phyloP scores from a whole-genome alignment of 768 basidiomycete genomes.

The Leucogyrophana mollusca region DNA sequence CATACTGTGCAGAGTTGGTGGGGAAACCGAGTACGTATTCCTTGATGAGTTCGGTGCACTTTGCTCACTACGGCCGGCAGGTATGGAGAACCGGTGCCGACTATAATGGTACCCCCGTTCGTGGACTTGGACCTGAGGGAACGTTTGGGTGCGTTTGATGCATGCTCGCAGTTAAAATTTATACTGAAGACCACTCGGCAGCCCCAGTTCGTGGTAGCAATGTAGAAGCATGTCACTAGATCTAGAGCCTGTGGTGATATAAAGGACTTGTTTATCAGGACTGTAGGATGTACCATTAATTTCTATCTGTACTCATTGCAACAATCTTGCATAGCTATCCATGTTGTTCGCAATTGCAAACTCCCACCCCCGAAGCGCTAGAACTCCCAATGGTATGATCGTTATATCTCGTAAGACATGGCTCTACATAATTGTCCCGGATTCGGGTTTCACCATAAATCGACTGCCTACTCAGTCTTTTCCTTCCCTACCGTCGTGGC shows the following conservation, averaged over 20 bases:
- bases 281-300: conserved; percentile 5
- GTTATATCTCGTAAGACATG: too few relatives aligned
- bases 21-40: conserved; percentile 22
- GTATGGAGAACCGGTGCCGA: conserved; percentile 21
- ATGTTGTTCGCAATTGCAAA: too few relatives aligned
- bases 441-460: neutral
- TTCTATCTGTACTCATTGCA: too few relatives aligned
- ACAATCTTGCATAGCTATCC: too few relatives aligned
- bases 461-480: conserved; percentile 28
- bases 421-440: neutral
- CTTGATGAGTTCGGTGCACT: neutral
- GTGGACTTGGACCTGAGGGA: conserved; percentile 18
- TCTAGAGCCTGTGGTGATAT: conserved; percentile 5
- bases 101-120: conserved; percentile 23
- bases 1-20: conserved; percentile 22
- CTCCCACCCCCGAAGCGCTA: too few relatives aligned
- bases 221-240: conserved; percentile 4
- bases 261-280: neutral
- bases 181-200: neutral
- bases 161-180: neutral
- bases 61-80: conserved; percentile 6
- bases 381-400: too few relatives aligned
- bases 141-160: conserved; percentile 17
- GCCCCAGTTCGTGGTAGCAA: conserved; percentile 14
- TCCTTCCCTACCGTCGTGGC: conserved; percentile 27